Evolutionary conservation across 768 basidiomycete genomes (phyloP), one percentile per base, ranked within the genome.

Genomic region (Suillus variegatus): DNA sequence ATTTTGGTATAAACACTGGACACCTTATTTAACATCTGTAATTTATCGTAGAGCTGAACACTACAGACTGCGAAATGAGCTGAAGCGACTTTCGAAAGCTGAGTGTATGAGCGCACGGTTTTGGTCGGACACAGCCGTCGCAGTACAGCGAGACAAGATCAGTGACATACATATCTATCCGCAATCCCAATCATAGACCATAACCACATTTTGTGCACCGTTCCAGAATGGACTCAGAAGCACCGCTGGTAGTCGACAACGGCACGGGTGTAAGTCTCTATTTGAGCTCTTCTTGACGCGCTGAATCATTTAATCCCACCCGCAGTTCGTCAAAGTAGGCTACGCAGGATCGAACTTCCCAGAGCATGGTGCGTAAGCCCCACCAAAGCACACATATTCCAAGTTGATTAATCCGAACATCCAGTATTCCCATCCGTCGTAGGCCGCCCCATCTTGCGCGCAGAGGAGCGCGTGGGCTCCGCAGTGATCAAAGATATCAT

Each of bases 321-420:
- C 67, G 47, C 79, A 94, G 91, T 95, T 94, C 73, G 93, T 95
- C 72, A 94, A 94, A 83, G 91, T 93, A 44, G 93, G 93, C 52
- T 94, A 91, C 72, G 93, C 92, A 66, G 93, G 93, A 66, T 93
- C 92, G 72, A 97, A 98, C 82, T 98, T 97, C 72, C 96, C 96
- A 60, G 92, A 92, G 80, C 89, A 93, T 84, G 94, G 94, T 94
- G 70, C 70, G 84, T 49, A 38, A 25, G 35, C 35, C 60, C 58
- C 49, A 56, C 56, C 52, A 25, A 61, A 46, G 22, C 25, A 44
- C 20, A 41, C 4, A 47, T n/a, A 64, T 36, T 14, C 55, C 32
- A 49, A n/a, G 1, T 32, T 3, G 13, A 12, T 3, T 32, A 32
- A 55, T 44, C 9, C 32, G 32, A 62, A 46, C 16, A 35, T 46